phyloP scores from a whole-genome alignment of 2,329 filamentous ascomycete species.

The Lizonia empirigonia region DNA sequence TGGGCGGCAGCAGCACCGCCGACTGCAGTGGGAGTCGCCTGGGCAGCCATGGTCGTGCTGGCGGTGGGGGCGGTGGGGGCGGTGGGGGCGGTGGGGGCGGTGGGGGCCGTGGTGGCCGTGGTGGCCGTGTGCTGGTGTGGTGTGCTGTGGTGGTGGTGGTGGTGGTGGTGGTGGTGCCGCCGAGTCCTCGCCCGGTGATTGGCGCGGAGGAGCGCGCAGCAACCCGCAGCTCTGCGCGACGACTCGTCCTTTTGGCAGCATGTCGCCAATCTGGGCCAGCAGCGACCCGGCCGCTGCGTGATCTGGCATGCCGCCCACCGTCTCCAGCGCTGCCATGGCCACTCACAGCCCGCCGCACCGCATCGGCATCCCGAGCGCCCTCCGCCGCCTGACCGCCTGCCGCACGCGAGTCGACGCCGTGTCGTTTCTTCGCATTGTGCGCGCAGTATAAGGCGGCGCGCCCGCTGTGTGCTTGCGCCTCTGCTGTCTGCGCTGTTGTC shows the following conservation, averaged over 20 bases:
- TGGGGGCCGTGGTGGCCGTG: too few species aligned
- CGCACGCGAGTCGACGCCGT: constrained; percentile 14
- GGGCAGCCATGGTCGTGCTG: too few species aligned
- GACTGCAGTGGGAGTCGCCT: too few species aligned
- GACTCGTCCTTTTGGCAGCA: too few species aligned
- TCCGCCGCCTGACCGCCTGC: constrained; percentile 2
- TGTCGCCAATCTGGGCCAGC: constrained; percentile 15
- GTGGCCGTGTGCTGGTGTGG: too few species aligned
- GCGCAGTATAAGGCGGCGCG: constrained; percentile 11
- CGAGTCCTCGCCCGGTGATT: too few species aligned
- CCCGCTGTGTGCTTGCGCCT: background rate
- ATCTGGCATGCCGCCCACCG: constrained; percentile 3
- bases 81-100: too few species aligned
- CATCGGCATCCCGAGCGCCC: constrained; percentile 23
- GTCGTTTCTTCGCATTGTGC: constrained; percentile 23
- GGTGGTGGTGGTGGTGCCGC: too few species aligned
- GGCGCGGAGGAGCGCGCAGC: background rate
- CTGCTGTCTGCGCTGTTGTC: background rate
- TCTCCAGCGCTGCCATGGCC: background rate
- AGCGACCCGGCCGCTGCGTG: constrained; percentile 1
- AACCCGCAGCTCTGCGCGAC: too few species aligned
- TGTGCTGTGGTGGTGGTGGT: too few species aligned
- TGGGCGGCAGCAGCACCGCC: background rate
- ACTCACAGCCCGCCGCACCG: background rate
- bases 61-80: too few species aligned